phyloP scores from a whole-genome alignment of 768 basidiomycete species.

The Termitomyces sp. region DNA sequence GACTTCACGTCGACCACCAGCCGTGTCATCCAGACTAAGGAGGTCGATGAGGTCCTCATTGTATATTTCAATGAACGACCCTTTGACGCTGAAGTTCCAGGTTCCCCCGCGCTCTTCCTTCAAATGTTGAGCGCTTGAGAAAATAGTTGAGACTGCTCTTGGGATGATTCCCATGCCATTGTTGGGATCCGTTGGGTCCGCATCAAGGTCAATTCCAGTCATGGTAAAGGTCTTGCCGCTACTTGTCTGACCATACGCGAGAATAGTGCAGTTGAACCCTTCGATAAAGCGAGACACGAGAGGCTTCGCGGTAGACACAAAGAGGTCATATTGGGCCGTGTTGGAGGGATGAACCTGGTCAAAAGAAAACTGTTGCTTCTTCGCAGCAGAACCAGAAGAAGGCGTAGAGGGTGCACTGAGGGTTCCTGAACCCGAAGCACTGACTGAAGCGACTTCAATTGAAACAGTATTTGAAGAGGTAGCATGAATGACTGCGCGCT shows the following conservation, averaged over 20 bases:
- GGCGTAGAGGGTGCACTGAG: constrained; percentile 42
- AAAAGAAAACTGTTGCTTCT: constrained; percentile 86
- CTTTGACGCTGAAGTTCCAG: constrained; percentile 80
- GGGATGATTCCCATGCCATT: constrained; percentile 95
- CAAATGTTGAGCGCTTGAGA: constrained; percentile 67
- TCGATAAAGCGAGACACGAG: constrained; percentile 85
- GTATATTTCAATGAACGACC: constrained; percentile 96
- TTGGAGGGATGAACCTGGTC: constrained; percentile 92
- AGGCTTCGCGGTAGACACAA: constrained; percentile 77
- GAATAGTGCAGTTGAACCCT: constrained; percentile 96
- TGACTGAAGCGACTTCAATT: constrained; percentile 67
- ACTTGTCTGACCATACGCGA: constrained; percentile 97
- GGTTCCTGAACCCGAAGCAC: constrained; percentile 46
- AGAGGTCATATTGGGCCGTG: constrained; percentile 82
- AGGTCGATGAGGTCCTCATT: constrained; percentile 99
- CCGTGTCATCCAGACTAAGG: constrained; percentile 66
- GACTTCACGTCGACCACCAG: constrained; percentile 73
- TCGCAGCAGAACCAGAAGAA: constrained; percentile 43
- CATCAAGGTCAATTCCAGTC: constrained; percentile 91
- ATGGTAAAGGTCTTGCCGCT: constrained; percentile 98
- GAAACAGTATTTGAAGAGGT: constrained; percentile 68
- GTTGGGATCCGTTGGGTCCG: constrained; percentile 74
- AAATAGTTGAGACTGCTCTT: constrained; percentile 86
- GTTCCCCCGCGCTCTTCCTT: constrained; percentile 69
- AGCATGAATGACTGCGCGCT: constrained; percentile 82